phyloP scores from a whole-genome alignment of 164 flowering plant species.

The Macadamia integrifolia region DNA sequence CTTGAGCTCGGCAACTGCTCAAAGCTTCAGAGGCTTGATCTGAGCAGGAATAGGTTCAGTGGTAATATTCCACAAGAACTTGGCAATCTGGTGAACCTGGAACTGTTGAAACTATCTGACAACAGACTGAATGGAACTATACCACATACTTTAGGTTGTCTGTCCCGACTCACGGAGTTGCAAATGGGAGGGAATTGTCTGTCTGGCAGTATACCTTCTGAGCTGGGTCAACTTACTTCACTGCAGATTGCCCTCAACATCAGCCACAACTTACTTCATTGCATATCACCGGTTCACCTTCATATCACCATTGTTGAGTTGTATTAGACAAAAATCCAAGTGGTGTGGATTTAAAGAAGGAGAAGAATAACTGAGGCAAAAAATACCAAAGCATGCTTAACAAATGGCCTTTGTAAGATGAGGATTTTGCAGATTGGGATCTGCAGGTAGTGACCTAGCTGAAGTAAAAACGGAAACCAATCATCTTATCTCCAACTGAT shows the following conservation, averaged over 20 bases:
- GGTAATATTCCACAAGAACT: conserved; percentile 36
- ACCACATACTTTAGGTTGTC: conserved; percentile 35
- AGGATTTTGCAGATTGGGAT: no score
- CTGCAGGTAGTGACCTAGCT: no score
- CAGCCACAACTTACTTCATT: conserved; percentile 40
- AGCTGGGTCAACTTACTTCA: conserved; percentile 35
- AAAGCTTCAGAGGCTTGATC: conserved; percentile 50
- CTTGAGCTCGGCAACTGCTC: conserved; percentile 37
- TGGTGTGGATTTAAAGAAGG: no score
- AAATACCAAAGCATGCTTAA: no score
- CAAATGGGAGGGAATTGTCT: conserved; percentile 58
- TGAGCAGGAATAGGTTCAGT: conserved; percentile 42
- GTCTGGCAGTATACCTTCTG: conserved; percentile 38
- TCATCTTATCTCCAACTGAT: no score
- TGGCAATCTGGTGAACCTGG: conserved; percentile 41
- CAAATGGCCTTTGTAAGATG: no score
- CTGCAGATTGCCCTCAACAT: conserved; percentile 47
- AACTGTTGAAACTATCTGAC: conserved; percentile 45
- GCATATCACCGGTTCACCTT: no score
- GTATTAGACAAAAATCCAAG: no score
- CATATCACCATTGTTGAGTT: no score
- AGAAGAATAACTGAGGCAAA: no score
- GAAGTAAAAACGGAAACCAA: no score
- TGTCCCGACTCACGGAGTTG: conserved; percentile 40
- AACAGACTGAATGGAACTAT: conserved; percentile 37